Evolutionary conservation across 371 early-diverging fungal genomes (phyloP).

Genomic region (Funneliformis caledonium): DNA sequence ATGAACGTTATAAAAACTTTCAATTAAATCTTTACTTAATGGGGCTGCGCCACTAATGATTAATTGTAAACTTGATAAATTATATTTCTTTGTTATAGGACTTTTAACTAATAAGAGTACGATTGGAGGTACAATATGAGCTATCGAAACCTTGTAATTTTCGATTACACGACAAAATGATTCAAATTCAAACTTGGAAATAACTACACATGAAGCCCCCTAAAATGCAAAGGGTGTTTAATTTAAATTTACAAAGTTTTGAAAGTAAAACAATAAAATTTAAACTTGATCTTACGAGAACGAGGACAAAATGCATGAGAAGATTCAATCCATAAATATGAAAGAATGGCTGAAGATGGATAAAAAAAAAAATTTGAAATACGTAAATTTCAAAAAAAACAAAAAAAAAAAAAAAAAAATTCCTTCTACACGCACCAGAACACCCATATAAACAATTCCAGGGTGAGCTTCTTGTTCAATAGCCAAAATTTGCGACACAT

Average conservation of each 20-base stretch:
- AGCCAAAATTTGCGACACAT: constrained; percentile 64
- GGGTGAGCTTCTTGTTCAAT: constrained; percentile 41
- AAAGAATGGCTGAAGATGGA: constrained; percentile 72
- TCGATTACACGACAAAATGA: constrained; percentile 64
- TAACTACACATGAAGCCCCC: constrained; percentile 50
- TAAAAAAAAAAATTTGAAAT: not conserved
- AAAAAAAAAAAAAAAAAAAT: not conserved
- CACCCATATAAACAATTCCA: constrained; percentile 4
- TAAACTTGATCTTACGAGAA: constrained; percentile 21
- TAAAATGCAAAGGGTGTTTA: too few relatives aligned
- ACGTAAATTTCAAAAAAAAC: not conserved
- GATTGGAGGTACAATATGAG: constrained; percentile 83
- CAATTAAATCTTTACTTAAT: constrained; percentile 56
- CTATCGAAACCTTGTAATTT: constrained; percentile 67
- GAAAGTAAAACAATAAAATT: not conserved
- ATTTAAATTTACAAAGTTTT: not conserved
- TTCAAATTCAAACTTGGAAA: constrained; percentile 65
- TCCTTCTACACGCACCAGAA: constrained; percentile 26
- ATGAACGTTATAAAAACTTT: not conserved
- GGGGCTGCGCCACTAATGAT: constrained; percentile 88
- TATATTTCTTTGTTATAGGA: constrained; percentile 67
- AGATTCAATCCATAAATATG: constrained; percentile 77
- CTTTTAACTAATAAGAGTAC: constrained; percentile 60
- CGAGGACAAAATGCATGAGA: constrained; percentile 47
- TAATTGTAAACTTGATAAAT: constrained; percentile 64